Base-by-base conservation (phyloP, 176 grass and related monocot genomes). In the Oryza longistaminata region DNA sequence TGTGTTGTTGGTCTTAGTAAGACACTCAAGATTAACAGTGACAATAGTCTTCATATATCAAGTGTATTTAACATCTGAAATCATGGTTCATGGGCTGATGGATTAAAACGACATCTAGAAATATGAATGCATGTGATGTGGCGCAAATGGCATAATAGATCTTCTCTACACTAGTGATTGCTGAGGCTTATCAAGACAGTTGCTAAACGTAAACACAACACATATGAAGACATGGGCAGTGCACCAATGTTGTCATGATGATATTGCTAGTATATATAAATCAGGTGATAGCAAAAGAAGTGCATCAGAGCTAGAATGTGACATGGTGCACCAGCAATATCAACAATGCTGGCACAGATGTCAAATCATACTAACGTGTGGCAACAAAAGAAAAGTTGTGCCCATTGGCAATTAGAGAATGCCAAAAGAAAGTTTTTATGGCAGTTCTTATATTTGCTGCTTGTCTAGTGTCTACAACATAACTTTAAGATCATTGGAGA, bases 251-350 rank as follows among this genome's bases (percentile, higher is more conserved):
- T 70, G 7, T 13, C 27, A 82, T 76, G 27, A 25, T 76, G 7
- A 66, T 48, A 49, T 49, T 17, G 64, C 78, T 34, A 74, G 49
- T 3, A 21, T 61, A 85, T 77, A 70, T 49, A 53, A 85, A 77
- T 71, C 29, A 29, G 12, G 29, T 25, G 39, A 71, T 24, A 17
- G 14, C 13, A 70, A 25, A 11, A 40, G 2, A 39, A 75, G 45
- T 76, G 27, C 13, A 17, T 75, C 74, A 12, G 15, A 72, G 40
- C 29, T 74, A 52, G n/a, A 44, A 11, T 65, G 37, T 9, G 37
- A 73, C 40, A 74, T 33, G 1, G 11, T 10, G 49, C 31, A 75
- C 11, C 7, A 27, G 5, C 9, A 6, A 77, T 31, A 42, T 27
- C 64, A 50, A 27, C 44, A 50, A 29, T 80, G 14, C 26, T 27